phyloP scores from a whole-genome alignment of 345 rosid species.

The Citropsis articulata region DNA sequence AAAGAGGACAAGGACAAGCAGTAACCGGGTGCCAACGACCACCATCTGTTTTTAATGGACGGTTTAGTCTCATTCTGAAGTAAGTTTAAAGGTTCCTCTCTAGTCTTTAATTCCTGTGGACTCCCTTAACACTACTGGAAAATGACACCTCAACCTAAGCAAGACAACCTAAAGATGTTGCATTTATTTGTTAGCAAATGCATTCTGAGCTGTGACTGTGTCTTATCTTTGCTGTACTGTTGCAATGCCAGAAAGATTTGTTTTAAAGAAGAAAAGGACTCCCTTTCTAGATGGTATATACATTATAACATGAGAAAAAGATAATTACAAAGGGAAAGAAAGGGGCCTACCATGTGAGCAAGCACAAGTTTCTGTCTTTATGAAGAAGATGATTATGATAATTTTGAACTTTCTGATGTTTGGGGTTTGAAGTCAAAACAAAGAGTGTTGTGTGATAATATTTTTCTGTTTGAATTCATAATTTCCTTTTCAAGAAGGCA shows the following conservation, averaged over 20 bases:
- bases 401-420: slow-evolving; percentile 17
- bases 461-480: slow-evolving; percentile 16
- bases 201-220: not conserved
- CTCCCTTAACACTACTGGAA: not conserved
- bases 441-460: slow-evolving; percentile 1
- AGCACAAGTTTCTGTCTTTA: not conserved
- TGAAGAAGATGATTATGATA: slow-evolving; percentile 15
- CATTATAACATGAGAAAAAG: no score
- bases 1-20: not conserved
- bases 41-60: not conserved
- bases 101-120: not conserved
- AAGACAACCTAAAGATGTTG: not conserved
- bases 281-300: not conserved
- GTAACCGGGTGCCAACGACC: not conserved
- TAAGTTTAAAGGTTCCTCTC: not conserved
- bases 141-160: not conserved
- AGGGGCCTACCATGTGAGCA: slow-evolving; percentile 34
- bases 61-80: not conserved
- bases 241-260: not conserved
- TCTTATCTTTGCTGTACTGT: not conserved
- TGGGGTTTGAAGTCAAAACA: slow-evolving; percentile 25
- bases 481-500: slow-evolving; percentile 3
- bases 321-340: not conserved
- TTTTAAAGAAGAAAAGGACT: not conserved
- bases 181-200: not conserved